phyloP scores from a whole-genome alignment of 805 yeast species.

The Lachancea waltii region DNA sequence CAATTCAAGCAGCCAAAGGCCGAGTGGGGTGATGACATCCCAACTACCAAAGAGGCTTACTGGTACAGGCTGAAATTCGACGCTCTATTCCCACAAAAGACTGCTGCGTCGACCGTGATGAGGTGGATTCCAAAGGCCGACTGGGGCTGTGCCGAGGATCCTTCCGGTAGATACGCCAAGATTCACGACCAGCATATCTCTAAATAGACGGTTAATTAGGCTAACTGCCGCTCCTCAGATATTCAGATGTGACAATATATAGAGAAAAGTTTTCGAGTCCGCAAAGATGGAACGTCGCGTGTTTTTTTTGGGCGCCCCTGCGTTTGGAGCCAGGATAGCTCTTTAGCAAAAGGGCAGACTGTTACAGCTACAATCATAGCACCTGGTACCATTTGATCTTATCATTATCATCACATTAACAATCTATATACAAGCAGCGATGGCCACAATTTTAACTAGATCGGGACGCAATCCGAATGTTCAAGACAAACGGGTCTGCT shows the following conservation, averaged over 20 bases:
- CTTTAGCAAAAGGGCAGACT: too few relatives aligned
- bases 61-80: conserved; percentile 98
- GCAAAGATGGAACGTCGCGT: too few relatives aligned
- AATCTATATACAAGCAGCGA: too few relatives aligned
- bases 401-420: too few relatives aligned
- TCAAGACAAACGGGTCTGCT: conserved; percentile 1
- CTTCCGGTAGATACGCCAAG: conserved; percentile 94
- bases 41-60: conserved; percentile 97
- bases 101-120: conserved; percentile 96
- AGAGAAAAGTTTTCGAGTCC: too few relatives aligned
- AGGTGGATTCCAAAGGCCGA: conserved; percentile 99
- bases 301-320: too few relatives aligned
- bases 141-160: conserved; percentile 99
- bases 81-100: conserved; percentile 80
- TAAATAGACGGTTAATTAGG: conserved; percentile 13
- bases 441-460: too few relatives aligned
- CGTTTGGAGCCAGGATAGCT: too few relatives aligned
- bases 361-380: too few relatives aligned
- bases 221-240: too few relatives aligned
- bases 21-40: conserved; percentile 93
- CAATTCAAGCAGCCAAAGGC: conserved; percentile 85
- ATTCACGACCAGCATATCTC: conserved; percentile 69
- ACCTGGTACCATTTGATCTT: too few relatives aligned
- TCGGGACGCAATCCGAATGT: neutral
- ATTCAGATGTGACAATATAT: too few relatives aligned